phyloP scores from a whole-genome alignment of 2,329 filamentous ascomycete genomes.

The Chaetomiaceae sp. region DNA sequence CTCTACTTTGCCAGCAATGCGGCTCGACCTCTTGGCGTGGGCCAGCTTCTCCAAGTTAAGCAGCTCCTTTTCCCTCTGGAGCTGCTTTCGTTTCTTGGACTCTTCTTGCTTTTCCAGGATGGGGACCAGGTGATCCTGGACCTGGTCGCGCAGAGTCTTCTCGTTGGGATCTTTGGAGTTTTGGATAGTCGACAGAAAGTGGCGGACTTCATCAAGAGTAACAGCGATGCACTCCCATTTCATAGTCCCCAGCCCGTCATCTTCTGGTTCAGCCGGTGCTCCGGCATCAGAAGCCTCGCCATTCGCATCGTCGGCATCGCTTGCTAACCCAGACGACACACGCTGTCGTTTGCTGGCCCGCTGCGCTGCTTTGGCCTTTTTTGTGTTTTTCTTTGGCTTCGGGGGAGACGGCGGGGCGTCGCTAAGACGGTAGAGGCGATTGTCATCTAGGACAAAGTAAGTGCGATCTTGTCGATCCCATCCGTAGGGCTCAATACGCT shows the following conservation, averaged over 20 bases:
- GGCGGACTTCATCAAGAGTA: conserved; percentile 69
- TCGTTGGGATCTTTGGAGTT: conserved; percentile 82
- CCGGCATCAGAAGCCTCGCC: conserved; percentile 28
- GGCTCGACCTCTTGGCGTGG: conserved; percentile 89
- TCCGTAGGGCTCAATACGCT: conserved; percentile 76
- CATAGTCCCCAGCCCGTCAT: conserved; percentile 67
- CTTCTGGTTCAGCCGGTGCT: conserved; percentile 35
- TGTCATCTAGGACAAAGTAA: conserved; percentile 91
- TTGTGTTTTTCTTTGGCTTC: conserved; percentile 60
- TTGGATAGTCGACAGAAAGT: conserved; percentile 64
- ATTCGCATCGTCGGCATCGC: conserved; percentile 36
- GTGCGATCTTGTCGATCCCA: conserved; percentile 84
- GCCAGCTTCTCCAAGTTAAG: conserved; percentile 79
- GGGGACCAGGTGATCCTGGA: conserved; percentile 76
- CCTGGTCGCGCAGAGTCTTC: conserved; percentile 65
- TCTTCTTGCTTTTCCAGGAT: conserved; percentile 76
- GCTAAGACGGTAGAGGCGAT: conserved; percentile 84
- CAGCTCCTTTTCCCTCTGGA: conserved; percentile 69
- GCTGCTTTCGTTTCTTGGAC: conserved; percentile 64
- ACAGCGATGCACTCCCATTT: conserved; percentile 91
- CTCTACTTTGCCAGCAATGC: conserved; percentile 77
- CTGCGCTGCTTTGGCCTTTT: conserved; percentile 57
- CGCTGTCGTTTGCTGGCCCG: conserved; percentile 71
- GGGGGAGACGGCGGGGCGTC: conserved; percentile 61
- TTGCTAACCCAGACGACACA: conserved; percentile 39